Conservation (phyloP, 805 yeast species). For the Isabelozyma heimii region DNA sequence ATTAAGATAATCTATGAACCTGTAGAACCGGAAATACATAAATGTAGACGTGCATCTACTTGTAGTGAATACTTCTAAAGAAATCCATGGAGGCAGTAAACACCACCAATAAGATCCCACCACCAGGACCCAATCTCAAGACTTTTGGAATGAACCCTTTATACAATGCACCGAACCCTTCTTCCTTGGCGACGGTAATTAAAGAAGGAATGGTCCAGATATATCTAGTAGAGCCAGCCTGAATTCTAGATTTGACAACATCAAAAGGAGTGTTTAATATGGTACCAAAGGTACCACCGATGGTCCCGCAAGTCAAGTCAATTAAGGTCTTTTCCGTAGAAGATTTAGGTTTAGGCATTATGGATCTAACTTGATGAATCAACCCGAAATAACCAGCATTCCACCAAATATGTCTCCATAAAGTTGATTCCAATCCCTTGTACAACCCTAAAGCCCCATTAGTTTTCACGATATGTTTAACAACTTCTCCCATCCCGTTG, state of each 20-base stretch:
- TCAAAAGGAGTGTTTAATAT: conserved; percentile 93
- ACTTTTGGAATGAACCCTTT: conserved; percentile 98
- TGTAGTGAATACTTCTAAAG: conserved; percentile 59
- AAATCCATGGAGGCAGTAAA: conserved; percentile 93
- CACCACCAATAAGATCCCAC: conserved; percentile 97
- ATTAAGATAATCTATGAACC: background rate
- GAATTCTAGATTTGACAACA: conserved; percentile 95
- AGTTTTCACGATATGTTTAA: conserved; percentile 62
- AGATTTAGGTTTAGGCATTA: conserved; percentile 75
- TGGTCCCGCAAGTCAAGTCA: conserved; percentile 87
- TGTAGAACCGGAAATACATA: background rate
- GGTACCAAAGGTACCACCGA: conserved; percentile 99
- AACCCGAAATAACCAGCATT: conserved; percentile 97
- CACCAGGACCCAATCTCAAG: conserved; percentile 97
- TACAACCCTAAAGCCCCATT: conserved; percentile 85
- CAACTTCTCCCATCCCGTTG: conserved; percentile 81
- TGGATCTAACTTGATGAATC: conserved; percentile 77
- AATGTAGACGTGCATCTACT: conserved; percentile 3
- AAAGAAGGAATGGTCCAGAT: conserved; percentile 90
- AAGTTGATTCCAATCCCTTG: conserved; percentile 93
- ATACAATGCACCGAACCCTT: conserved; percentile 87
- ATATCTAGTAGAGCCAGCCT: conserved; percentile 85
- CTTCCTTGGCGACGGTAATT: conserved; percentile 74
- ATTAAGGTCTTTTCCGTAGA: conserved; percentile 75
- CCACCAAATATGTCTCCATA: conserved; percentile 97